These are phyloP conservation scores for Golovinomyces cichoracearum DNA, from an alignment of 2,329 filamentous ascomycete genomes.

Conservation along the genomic window DNA sequence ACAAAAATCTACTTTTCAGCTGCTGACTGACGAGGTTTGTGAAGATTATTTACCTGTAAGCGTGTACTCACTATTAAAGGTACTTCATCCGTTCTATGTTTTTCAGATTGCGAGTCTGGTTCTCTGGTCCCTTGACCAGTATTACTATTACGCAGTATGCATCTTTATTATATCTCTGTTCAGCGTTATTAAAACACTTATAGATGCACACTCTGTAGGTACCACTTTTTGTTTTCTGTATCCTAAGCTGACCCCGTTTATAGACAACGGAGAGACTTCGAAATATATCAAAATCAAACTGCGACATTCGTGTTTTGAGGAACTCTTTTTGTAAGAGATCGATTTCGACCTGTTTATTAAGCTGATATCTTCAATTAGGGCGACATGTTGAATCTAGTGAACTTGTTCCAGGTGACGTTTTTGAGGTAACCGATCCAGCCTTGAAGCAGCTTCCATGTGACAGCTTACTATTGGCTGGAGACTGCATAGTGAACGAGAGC, in stretches of 20 bases:
- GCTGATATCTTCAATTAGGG: conserved; percentile 23
- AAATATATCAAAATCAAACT: conserved; percentile 85
- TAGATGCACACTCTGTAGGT: conserved; percentile 63
- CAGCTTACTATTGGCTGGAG: conserved; percentile 68
- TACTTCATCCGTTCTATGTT: conserved; percentile 92
- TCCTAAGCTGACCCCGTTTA: conserved; percentile 2
- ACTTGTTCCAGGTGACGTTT: conserved; percentile 83
- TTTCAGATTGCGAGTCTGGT: conserved; percentile 89
- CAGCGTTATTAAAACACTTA: conserved; percentile 66
- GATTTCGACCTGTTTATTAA: neutral
- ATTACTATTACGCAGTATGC: conserved; percentile 90
- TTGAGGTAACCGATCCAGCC: conserved; percentile 84
- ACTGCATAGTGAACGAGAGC: conserved; percentile 97
- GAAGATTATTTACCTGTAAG: neutral
- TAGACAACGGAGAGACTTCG: conserved; percentile 70
- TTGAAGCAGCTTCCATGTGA: conserved; percentile 75
- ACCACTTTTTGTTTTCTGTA: neutral
- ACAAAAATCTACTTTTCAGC: conserved; percentile 57
- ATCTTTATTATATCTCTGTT: conserved; percentile 88
- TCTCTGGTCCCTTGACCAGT: conserved; percentile 84
- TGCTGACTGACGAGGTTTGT: conserved; percentile 62
- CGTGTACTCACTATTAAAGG: conserved; percentile 21
- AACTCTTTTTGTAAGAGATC: conserved; percentile 59
- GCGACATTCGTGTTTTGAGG: conserved; percentile 73
- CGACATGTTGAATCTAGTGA: conserved; percentile 65